Base-by-base conservation (phyloP, 805 yeast genomes). In the Wickerhamiella kazuoi region DNA sequence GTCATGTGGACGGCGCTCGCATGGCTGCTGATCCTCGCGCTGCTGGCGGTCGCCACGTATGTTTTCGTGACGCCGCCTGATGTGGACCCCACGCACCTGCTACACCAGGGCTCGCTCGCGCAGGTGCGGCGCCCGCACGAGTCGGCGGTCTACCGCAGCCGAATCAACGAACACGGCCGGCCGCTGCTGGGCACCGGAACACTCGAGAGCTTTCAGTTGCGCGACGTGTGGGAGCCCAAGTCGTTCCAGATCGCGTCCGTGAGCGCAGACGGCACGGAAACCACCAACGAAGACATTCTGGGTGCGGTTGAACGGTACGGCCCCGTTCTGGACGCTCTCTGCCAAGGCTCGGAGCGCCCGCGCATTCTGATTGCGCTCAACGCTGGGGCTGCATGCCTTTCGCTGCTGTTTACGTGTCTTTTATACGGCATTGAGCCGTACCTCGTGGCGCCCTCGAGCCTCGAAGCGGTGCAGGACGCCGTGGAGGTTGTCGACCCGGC, bases 131-230 rank as follows among this genome's bases (percentile, higher is more conserved):
- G 67, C 33, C 62, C 64, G 4, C 64, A 69, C 37, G 93, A 84
- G 54, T 71, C 86, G 14, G 86, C 94, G 0, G 63, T 79, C 9
- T 76, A 79, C 55, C 68, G 90, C 45, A 77, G 83, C 37, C 72
- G 73, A 35, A 74, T 78, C 47, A 72, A 79, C 24, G 90, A 86
- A 18, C 74, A 72, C 52, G 80, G 82, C 4, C 41, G 42, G 8
- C 46, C 46, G 3, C 36, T 50, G 33, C 35, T 45, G 4, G 49
- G 47, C 34, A 21, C 21, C 21, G 28, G 31, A 13, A 47, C 49
- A 11, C 39, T 43, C 54, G 71, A 42, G 77, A 80, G 0, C 62
- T 84, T 41, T 64, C 76, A 18, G 68, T 79, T 2, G 93, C 93
- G 0, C 58, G 80, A 40, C 71, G 72, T 35, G 68, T 84, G 50